These are phyloP conservation scores for Ceratobasidium sp. DNA, from an alignment of 1,284 basidiomycete genomes.

Conservation along the genomic window DNA sequence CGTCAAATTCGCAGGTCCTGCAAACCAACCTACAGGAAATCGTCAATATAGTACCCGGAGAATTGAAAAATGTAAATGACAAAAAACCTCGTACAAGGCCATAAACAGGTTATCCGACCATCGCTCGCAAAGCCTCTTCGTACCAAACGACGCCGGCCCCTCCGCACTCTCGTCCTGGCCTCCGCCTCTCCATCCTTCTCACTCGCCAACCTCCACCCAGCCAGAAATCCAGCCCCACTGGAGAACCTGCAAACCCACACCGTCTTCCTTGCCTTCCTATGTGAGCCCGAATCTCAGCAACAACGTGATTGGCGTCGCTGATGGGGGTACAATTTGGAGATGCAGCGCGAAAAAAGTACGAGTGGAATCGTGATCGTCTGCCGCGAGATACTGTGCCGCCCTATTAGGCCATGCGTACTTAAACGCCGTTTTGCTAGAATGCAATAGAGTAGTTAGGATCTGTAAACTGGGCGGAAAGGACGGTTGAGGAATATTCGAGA, in stretches of 20 bases:
- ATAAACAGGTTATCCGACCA: constrained; percentile 99
- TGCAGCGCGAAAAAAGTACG: constrained; percentile 56
- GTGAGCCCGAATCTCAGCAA: constrained; percentile 54
- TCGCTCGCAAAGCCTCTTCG: constrained; percentile 96
- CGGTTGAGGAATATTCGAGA: neutral
- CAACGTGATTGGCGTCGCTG: constrained; percentile 48
- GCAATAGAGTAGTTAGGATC: constrained; percentile 55
- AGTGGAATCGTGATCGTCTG: constrained; percentile 83
- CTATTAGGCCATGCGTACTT: constrained; percentile 65
- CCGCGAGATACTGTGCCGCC: constrained; percentile 63
- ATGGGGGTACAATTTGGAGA: constrained; percentile 25
- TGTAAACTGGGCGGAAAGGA: too few species aligned
- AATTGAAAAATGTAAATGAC: too few species aligned
- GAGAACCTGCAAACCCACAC: constrained; percentile 52
- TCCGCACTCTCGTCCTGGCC: too few species aligned
- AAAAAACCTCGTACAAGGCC: constrained; percentile 96
- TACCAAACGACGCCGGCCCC: constrained; percentile 90
- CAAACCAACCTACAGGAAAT: too few species aligned
- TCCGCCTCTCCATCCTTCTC: constrained; percentile 52
- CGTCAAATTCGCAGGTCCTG: constrained; percentile 98
- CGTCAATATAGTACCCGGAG: neutral
- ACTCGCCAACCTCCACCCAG: constrained; percentile 67
- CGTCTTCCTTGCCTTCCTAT: constrained; percentile 56
- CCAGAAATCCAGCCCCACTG: constrained; percentile 67
- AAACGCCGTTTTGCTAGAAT: constrained; percentile 46